A percentile compares a stretch with the other conserved stretches of the same genome.
phyloP scores from a whole-genome alignment of 176 grass and related monocot species.

The Pontederia paniculata region DNA sequence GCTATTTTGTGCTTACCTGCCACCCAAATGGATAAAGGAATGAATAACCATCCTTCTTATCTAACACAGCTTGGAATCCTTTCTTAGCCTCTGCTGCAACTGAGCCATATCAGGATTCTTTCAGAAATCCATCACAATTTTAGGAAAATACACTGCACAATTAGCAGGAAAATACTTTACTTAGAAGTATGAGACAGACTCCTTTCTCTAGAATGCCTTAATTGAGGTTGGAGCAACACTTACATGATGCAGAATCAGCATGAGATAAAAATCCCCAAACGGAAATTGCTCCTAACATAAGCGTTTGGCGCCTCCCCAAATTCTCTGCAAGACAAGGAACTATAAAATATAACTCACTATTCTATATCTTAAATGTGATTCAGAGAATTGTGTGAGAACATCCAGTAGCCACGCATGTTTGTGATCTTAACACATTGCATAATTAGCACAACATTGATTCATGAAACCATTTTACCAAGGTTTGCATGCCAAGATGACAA shows the following conservation, averaged over 20 bases:
- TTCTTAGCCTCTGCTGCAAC: conserved; percentile 86
- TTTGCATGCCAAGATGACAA: too few species aligned
- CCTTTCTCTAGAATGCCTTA: background rate
- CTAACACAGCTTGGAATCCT: conserved; percentile 56
- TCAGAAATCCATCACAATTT: conserved; percentile 47
- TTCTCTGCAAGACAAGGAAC: conserved; percentile 10
- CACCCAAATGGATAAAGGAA: conserved; percentile 93
- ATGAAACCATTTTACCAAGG: too few species aligned
- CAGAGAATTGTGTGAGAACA: too few species aligned
- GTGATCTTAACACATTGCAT: too few species aligned
- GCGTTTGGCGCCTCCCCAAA: conserved; percentile 38
- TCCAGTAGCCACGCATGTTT: too few species aligned
- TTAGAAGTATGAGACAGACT: background rate
- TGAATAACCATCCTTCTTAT: conserved; percentile 59
- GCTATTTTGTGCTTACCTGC: conserved; percentile 37
- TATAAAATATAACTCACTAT: background rate
- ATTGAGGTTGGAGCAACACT: conserved; percentile 20
- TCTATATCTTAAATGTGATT: too few species aligned
- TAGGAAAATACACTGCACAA: conserved; percentile 15
- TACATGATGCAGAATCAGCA: conserved; percentile 47
- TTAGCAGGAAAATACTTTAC: background rate
- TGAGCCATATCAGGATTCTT: conserved; percentile 72
- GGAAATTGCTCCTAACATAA: conserved; percentile 36
- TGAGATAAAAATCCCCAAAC: conserved; percentile 27
- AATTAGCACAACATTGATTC: too few species aligned